Percentiles rank a stretch among this genome's conserved stretches.
Evolutionary conservation across 2,329 filamentous ascomycete species (phyloP).

Genomic region (Chrysoporthe puriensis): DNA sequence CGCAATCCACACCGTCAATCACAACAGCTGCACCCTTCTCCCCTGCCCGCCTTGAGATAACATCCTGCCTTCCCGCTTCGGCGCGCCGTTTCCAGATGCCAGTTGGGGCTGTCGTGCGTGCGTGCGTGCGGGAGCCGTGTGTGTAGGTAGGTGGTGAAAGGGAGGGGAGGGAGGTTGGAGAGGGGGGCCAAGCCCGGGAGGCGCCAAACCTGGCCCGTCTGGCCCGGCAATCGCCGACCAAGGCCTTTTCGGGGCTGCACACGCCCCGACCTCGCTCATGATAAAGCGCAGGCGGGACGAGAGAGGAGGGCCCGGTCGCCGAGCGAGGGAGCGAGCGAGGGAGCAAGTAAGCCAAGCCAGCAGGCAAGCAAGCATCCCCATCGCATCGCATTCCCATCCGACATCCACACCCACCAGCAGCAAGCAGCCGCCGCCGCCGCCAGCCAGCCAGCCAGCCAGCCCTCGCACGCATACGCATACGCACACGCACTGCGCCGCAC

Average conservation of each 20-base stretch:
- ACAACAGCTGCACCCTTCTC: neutral
- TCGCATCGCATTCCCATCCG: neutral
- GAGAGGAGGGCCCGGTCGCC: neutral
- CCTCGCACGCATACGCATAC: neutral
- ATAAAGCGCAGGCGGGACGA: conserved; percentile 19
- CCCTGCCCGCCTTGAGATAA: neutral
- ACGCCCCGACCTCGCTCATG: conserved; percentile 26
- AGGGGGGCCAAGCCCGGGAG: neutral
- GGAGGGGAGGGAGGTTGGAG: no score
- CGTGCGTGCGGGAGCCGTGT: no score
- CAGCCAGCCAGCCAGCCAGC: neutral
- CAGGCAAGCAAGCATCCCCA: neutral
- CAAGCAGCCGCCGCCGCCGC: neutral
- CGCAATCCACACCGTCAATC: conserved; percentile 7
- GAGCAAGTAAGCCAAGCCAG: neutral
- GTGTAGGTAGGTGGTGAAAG: no score
- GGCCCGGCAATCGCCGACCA: conserved; percentile 27
- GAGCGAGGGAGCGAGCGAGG: neutral
- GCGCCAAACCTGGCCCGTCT: neutral
- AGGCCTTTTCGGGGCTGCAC: conserved; percentile 21
- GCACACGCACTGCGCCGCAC: neutral
- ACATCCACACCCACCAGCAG: no score
- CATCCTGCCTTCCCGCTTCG: conserved; percentile 17
- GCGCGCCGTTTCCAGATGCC: neutral
- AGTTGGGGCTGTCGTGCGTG: neutral